Evolutionary conservation across 352 stramenopile species (phyloP), one percentile per base, ranked within the genome.

Genomic region (Blastocystis sp.): DNA sequence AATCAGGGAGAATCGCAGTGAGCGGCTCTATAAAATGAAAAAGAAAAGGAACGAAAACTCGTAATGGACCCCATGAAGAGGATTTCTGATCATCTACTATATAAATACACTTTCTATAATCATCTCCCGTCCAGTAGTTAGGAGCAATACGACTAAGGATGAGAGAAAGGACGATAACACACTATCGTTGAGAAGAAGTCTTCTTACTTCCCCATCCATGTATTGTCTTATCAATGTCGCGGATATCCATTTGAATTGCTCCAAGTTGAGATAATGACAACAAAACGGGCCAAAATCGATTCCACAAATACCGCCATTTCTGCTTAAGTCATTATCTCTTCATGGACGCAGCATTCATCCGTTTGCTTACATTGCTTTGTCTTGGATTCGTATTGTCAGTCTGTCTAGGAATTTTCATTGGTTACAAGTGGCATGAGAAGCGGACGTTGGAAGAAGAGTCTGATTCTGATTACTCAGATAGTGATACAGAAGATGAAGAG

Each of bases 391-490:
- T 81, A 7, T 35, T 81, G 22, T n/a, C 40, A 13, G 7, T 27
- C 37, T 0, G 30, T 81, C 0, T 59, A 44, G 64, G 64, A n/a
- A n/a, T 59, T 24, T 35, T 81, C 11, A 54, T 33, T 22, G 69
- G 69, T n/a, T 68, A 84, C 35, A 84, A 84, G 73, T 66, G 51
- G 53, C n/a, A 51, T 44, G 53, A 68, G 27, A 84, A 69, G 30
- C 19, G 53, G 22, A 27, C 68, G 11, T 37, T 69, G 17, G 68
- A 79, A 37, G 40, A 79, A 22, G 27, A 66, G 17, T 37, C 64
- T n/a, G 48, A 84, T 30, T 56, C 22, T 15, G 51, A 68, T 64
- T 33, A 19, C 15, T 22, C 24, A 7, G 40, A 27, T 5, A 51
- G 53, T 33, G 73, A 84, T n/a, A 27, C 30, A n/a, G 37, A 24